Percentiles rank a stretch among this genome's conserved stretches.
These are phyloP conservation scores for Penicillium sclerotigenum DNA, from an alignment of 2,329 filamentous ascomycete genomes.

Conservation along the genomic window DNA sequence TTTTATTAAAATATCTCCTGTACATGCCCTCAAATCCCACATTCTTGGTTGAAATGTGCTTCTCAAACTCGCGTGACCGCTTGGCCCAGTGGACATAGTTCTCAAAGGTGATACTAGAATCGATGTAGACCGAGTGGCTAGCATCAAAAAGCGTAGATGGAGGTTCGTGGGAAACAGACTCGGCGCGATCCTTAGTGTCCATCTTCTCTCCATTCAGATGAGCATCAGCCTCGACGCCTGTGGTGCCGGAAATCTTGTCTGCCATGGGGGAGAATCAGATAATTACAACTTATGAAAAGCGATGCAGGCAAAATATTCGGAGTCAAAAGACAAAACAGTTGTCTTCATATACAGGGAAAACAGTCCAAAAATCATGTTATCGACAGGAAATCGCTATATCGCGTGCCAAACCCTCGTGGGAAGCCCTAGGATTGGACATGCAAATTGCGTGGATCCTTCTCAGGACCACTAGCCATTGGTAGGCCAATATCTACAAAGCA, in stretches of 20 bases:
- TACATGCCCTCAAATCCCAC: conserved; percentile 5
- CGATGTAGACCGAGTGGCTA: conserved; percentile 13
- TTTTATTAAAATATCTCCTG: neutral
- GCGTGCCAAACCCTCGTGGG: neutral
- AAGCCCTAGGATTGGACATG: neutral
- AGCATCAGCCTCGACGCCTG: conserved; percentile 12
- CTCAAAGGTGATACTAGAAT: conserved; percentile 35
- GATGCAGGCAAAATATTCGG: neutral
- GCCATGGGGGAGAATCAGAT: conserved; percentile 4
- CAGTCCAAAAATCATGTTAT: neutral
- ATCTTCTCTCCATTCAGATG: conserved; percentile 16
- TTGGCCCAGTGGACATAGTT: conserved; percentile 38
- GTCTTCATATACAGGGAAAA: neutral
- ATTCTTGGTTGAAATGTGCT: conserved; percentile 16
- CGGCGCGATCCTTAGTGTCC: conserved; percentile 20
- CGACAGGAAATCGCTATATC: neutral
- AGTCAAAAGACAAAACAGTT: neutral
- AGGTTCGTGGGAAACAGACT: neutral
- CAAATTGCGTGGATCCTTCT: neutral
- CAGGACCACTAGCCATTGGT: neutral
- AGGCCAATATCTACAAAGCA: neutral
- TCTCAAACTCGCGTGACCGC: conserved; percentile 35
- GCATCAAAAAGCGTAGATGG: neutral
- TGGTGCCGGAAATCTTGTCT: conserved; percentile 9
- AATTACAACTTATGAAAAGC: neutral